A percentile compares a stretch with the other conserved stretches of the same genome.
These are phyloP conservation scores for Neonectria magnoliae DNA, from an alignment of 2,329 filamentous ascomycete species.

Conservation along the genomic window DNA sequence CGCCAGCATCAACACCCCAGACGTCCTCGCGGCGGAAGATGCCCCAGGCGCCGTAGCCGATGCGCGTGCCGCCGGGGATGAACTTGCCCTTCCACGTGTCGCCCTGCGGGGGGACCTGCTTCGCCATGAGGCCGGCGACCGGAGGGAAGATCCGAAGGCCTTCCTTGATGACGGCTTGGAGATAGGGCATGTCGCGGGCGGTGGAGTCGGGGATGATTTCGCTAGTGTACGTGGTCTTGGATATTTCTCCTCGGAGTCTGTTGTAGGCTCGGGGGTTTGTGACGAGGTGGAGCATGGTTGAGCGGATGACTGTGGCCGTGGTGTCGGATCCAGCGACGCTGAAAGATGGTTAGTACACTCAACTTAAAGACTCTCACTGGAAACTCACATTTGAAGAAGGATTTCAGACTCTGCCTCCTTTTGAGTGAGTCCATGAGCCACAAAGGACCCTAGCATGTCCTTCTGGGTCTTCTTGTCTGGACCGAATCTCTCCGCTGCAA, in stretches of 20 bases:
- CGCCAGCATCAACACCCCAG: slow-evolving; percentile 48
- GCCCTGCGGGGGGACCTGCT: slow-evolving; percentile 45
- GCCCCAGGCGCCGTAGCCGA: slow-evolving; percentile 49
- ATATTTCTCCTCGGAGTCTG: slow-evolving; percentile 52
- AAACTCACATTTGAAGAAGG: slow-evolving; percentile 37
- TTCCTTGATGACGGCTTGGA: slow-evolving; percentile 63
- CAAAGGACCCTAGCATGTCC: slow-evolving; percentile 48
- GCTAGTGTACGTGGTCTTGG: slow-evolving; percentile 24
- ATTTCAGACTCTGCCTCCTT: slow-evolving; percentile 44
- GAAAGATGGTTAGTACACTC: background rate
- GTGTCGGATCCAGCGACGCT: slow-evolving; percentile 67
- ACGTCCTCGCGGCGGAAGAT: slow-evolving; percentile 47
- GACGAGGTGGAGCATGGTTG: slow-evolving; percentile 62
- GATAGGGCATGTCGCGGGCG: slow-evolving; percentile 52
- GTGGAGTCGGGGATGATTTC: slow-evolving; percentile 46
- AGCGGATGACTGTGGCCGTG: slow-evolving; percentile 64
- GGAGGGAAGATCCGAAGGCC: slow-evolving; percentile 52
- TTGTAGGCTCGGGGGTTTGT: slow-evolving; percentile 58
- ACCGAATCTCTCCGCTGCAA: slow-evolving; percentile 42
- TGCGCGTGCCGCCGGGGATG: slow-evolving; percentile 46
- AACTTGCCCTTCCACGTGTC: slow-evolving; percentile 46
- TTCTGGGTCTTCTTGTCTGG: slow-evolving; percentile 39
- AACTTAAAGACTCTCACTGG: too few species aligned
- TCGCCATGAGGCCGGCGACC: slow-evolving; percentile 50
- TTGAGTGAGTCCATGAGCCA: slow-evolving; percentile 40